A percentile compares a stretch with the other conserved stretches of the same genome.
Conservation (phyloP, 768 basidiomycete genomes). For the Mycena filopes region DNA sequence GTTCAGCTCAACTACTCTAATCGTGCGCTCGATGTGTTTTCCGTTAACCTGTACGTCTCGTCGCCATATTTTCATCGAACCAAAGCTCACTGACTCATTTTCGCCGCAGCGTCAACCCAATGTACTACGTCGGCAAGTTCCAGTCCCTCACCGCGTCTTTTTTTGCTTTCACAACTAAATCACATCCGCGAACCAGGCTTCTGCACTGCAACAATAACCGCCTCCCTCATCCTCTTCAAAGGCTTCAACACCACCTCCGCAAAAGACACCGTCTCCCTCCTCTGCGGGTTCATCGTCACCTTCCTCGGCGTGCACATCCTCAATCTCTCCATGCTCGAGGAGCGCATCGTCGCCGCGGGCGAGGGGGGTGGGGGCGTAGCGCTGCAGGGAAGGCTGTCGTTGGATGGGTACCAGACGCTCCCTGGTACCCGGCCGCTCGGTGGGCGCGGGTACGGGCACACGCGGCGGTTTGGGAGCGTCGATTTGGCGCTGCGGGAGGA, state of each 20-base stretch:
- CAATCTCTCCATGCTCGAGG: slow-evolving; percentile 29
- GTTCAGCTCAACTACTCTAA: slow-evolving; percentile 99
- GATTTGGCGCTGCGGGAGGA: too few species aligned
- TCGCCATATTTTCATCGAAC: too few species aligned
- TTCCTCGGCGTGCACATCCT: slow-evolving; percentile 38
- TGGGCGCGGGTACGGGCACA: too few species aligned
- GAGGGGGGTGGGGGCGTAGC: slow-evolving; percentile 45
- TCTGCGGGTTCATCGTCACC: slow-evolving; percentile 43
- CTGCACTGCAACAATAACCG: slow-evolving; percentile 90
- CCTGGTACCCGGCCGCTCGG: too few species aligned
- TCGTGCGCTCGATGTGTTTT: slow-evolving; percentile 95
- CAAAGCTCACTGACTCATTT: not conserved
- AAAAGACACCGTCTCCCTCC: slow-evolving; percentile 83
- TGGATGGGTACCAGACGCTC: too few species aligned
- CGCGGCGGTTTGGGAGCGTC: too few species aligned
- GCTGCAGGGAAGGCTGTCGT: too few species aligned
- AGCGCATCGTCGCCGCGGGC: slow-evolving; percentile 1
- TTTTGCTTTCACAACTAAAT: too few species aligned
- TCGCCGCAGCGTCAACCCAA: slow-evolving; percentile 84
- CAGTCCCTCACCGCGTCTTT: too few species aligned
- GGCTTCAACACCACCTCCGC: slow-evolving; percentile 92
- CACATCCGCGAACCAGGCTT: too few species aligned
- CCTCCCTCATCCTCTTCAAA: slow-evolving; percentile 96
- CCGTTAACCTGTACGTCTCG: slow-evolving; percentile 93
- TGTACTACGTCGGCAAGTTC: slow-evolving; percentile 98